phyloP scores from a whole-genome alignment of 2,329 filamentous ascomycete species.

The Colletotrichum tofieldiae region DNA sequence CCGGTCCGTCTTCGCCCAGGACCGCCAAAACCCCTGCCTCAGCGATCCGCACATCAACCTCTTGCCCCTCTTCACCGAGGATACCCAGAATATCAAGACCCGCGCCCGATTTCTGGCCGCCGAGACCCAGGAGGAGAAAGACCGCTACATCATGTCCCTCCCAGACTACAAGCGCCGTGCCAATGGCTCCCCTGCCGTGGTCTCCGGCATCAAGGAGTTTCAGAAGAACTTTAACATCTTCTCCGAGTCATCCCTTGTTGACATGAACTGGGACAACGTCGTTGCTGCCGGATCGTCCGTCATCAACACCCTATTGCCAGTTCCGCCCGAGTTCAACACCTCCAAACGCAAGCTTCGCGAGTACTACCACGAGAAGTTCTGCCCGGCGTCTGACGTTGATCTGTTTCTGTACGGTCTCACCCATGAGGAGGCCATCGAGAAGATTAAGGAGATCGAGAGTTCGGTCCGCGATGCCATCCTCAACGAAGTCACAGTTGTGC shows the following conservation, averaged over 20 bases:
- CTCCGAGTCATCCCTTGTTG: conserved; percentile 82
- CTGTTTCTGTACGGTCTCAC: conserved; percentile 87
- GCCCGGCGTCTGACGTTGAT: conserved; percentile 89
- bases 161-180: conserved; percentile 73
- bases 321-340: conserved; percentile 72
- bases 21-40: conserved; percentile 72
- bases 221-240: conserved; percentile 86
- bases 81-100: conserved; percentile 71
- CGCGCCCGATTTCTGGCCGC: conserved; percentile 71
- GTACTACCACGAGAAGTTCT: conserved; percentile 87
- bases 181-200: conserved; percentile 77
- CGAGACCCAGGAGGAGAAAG: conserved; percentile 74
- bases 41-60: conserved; percentile 74
- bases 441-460: conserved; percentile 86
- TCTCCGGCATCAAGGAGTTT: conserved; percentile 78
- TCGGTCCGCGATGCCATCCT: conserved; percentile 84
- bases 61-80: conserved; percentile 75
- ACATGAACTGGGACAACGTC: conserved; percentile 87
- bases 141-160: conserved; percentile 80
- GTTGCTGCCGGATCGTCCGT: conserved; percentile 87
- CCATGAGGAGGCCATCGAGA: conserved; percentile 84
- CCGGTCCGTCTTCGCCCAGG: conserved; percentile 78
- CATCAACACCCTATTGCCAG: conserved; percentile 82
- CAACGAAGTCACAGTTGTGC: conserved; percentile 86
- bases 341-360: conserved; percentile 76